Conservation (phyloP, 139 green algal genomes). For the Closterium sp. region DNA sequence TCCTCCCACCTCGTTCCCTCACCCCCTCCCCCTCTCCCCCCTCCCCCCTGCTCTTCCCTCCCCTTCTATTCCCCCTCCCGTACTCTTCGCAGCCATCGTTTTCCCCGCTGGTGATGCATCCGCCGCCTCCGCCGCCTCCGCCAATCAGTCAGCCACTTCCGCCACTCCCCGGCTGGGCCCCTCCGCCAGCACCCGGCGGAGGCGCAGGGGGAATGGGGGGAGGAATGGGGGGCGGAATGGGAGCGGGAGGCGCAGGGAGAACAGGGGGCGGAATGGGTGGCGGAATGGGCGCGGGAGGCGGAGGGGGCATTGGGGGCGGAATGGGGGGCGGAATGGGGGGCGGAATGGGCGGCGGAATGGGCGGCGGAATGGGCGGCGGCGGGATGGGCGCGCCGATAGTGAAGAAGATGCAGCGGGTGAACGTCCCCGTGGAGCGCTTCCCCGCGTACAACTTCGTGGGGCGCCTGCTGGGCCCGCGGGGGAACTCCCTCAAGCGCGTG, state of each 20-base stretch:
- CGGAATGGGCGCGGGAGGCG: background rate
- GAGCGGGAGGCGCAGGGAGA: background rate
- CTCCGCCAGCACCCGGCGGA: too few species aligned
- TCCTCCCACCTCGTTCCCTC: too few species aligned
- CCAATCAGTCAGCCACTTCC: too few species aligned
- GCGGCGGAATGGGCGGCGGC: background rate
- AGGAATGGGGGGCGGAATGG: background rate
- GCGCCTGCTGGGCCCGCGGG: constrained; percentile 23
- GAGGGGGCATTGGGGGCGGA: background rate
- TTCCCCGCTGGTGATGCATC: too few species aligned
- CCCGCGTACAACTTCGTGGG: constrained; percentile 38
- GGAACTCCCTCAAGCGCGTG: constrained; percentile 37
- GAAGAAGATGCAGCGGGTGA: constrained; percentile 23
- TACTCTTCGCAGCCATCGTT: too few species aligned
- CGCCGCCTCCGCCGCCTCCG: too few species aligned
- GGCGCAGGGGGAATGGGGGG: background rate
- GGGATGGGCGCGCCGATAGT: constrained; percentile 9
- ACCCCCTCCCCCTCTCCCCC: too few species aligned
- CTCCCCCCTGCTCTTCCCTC: too few species aligned
- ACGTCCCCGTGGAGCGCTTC: constrained; percentile 20
- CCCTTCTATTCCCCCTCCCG: too few species aligned
- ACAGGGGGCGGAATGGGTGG: background rate
- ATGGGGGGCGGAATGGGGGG: too few species aligned
- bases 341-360: too few species aligned
- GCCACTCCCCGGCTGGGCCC: too few species aligned